These are phyloP conservation scores for Irpex sp. DNA, from an alignment of 1,284 basidiomycete species.

Conservation along the genomic window DNA sequence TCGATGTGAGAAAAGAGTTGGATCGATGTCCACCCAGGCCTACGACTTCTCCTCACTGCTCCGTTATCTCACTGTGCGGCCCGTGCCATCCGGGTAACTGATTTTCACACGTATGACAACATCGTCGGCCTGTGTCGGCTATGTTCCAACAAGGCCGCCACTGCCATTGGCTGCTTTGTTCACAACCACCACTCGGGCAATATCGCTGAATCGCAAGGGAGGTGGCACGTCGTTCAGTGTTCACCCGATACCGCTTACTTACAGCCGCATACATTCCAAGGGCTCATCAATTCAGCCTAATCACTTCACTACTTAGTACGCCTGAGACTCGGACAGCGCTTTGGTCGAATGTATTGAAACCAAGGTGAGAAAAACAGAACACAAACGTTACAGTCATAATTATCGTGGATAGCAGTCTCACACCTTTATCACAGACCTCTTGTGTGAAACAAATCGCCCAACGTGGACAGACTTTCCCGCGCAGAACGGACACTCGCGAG, in stretches of 20 bases:
- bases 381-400: background rate
- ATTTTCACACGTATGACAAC: background rate
- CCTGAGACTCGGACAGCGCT: background rate
- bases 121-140: background rate
- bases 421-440: background rate
- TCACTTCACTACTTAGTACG: background rate
- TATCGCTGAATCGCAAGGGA: too few species aligned
- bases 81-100: background rate
- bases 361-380: background rate
- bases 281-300: background rate
- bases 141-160: too few species aligned
- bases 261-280: too few species aligned
- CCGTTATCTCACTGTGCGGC: conserved; percentile 4
- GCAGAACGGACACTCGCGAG: background rate
- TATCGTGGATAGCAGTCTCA: too few species aligned
- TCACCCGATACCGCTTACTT: too few species aligned
- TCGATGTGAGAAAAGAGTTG: conserved; percentile 4
- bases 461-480: background rate
- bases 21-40: background rate
- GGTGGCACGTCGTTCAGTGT: too few species aligned
- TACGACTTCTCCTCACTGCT: background rate
- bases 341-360: background rate
- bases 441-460: background rate
- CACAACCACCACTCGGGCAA: too few species aligned
- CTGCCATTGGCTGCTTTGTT: too few species aligned